Base-by-base conservation (phyloP, 805 yeast genomes). In the Saccharomycodes ludwigii region DNA sequence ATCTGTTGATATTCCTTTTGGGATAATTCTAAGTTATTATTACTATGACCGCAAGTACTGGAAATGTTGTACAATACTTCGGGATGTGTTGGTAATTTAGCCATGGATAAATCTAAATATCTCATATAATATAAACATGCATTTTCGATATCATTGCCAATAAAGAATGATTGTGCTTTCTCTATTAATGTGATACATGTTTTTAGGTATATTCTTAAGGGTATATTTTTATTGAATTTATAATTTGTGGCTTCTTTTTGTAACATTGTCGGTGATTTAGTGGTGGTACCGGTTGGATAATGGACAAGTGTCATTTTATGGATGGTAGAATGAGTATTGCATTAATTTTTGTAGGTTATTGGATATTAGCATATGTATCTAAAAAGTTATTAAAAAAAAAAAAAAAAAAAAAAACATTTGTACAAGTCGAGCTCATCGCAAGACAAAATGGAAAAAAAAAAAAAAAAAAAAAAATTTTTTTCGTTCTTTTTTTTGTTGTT, bases 41-140 rank as follows among this genome's bases (percentile, higher is more conserved):
- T 29, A 24, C 11, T 17, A n/a, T 24, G 29, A 32, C 37, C n/a
- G 25, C 32, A 9, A 20, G 22, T 22, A 31, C 31, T 11, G 32
- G 18, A 11, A 29, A 24, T 22, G 30, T 20, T 10, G 17, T 14
- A 13, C 18, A 9, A 8, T 10, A 38, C 40, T 17, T 51, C 47
- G 2, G 55, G 49, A 34, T 54, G 59, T 8, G 30, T 38, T 4
- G 54, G 39, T 24, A 54, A 34, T 34, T 46, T 54, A 30, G 49
- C 45, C 22, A 47, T 46, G 34, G 50, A 44, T n/a, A 53, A 36
- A 28, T 77, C 81, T 15, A 76, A 65, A 41, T 71, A 75, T 34
- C 85, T 52, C 27, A 68, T 54, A 43, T 73, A 74, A 33, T 73
- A 52, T 19, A 72, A 50, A 43, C 67, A 77, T 0, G 82, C 71